Conservation (phyloP, 495 filamentous ascomycete species). For the Xanthoparmelia taractica region DNA sequence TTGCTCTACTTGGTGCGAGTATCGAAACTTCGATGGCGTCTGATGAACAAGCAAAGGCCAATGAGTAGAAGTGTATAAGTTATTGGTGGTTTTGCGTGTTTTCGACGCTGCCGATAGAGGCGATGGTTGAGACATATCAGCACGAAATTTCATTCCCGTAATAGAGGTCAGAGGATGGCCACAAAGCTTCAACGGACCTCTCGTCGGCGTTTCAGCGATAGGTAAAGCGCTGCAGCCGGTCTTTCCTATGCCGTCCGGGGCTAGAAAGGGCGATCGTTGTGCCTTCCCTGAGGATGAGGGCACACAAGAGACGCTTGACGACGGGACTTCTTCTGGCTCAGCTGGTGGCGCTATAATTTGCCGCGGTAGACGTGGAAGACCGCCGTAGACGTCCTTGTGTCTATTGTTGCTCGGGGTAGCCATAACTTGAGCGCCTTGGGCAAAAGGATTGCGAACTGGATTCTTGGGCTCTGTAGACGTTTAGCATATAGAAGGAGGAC, state of each 20-base stretch:
- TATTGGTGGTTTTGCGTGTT: not conserved
- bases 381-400: constrained; percentile 38
- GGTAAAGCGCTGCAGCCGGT: not conserved
- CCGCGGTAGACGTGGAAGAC: constrained; percentile 13
- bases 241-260: constrained; percentile 1
- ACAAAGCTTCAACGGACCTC: constrained; percentile 34
- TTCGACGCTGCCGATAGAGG: not conserved
- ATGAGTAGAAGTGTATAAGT: not conserved
- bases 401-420: constrained; percentile 63
- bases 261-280: not conserved
- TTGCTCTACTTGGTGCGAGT: not conserved
- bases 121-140: not conserved
- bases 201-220: constrained; percentile 50
- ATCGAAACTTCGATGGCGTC: constrained; percentile 8
- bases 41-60: not conserved
- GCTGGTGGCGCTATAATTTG: constrained; percentile 20
- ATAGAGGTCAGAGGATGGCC: constrained; percentile 28
- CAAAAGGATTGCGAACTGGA: constrained; percentile 51
- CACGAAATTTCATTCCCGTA: not conserved
- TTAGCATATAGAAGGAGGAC: constrained; percentile 6
- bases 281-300: constrained; percentile 22
- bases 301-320: constrained; percentile 28
- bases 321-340: constrained; percentile 24
- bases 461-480: constrained; percentile 47
- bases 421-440: constrained; percentile 59